Conservation (phyloP, 176 grass and related monocot species). For the Phragmites australis region DNA sequence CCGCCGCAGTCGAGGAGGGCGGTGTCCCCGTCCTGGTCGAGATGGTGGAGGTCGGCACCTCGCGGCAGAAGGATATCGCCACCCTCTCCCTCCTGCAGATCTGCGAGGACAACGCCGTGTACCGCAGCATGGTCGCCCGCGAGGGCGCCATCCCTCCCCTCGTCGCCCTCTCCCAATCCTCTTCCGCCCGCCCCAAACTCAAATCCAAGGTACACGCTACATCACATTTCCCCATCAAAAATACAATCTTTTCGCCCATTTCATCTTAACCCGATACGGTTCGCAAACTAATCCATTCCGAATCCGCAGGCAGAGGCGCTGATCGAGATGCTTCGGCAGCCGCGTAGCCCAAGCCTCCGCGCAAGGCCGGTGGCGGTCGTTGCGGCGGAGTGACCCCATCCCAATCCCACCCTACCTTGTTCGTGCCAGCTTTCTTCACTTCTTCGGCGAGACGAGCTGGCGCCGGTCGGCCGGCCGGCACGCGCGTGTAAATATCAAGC, state of each 20-base stretch:
- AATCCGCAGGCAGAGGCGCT: slow-evolving; percentile 64
- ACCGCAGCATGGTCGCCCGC: slow-evolving; percentile 80
- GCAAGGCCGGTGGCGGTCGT: slow-evolving; percentile 46
- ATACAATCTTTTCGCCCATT: background rate
- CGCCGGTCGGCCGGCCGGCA: slow-evolving; percentile 12
- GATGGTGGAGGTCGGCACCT: slow-evolving; percentile 77
- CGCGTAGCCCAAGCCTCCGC: slow-evolving; percentile 50
- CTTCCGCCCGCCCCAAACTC: slow-evolving; percentile 56
- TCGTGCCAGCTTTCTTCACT: slow-evolving; percentile 9
- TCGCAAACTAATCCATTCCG: slow-evolving; percentile 15
- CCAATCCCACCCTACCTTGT: background rate
- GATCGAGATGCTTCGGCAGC: slow-evolving; percentile 76
- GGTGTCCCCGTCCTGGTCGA: slow-evolving; percentile 84
- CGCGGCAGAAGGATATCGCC: slow-evolving; percentile 76
- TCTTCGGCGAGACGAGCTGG: slow-evolving; percentile 35
- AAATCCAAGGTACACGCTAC: slow-evolving; percentile 61
- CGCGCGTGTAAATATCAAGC: slow-evolving; percentile 46
- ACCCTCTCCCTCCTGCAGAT: slow-evolving; percentile 79
- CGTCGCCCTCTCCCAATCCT: slow-evolving; percentile 79
- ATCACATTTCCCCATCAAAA: background rate
- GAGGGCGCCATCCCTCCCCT: slow-evolving; percentile 95
- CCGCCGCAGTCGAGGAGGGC: slow-evolving; percentile 65
- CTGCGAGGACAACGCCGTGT: slow-evolving; percentile 65
- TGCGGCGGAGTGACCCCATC: slow-evolving; percentile 32
- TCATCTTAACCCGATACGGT: background rate